phyloP scores from a whole-genome alignment of 2,329 filamentous ascomycete genomes.

The Colletotrichum graminicola region DNA sequence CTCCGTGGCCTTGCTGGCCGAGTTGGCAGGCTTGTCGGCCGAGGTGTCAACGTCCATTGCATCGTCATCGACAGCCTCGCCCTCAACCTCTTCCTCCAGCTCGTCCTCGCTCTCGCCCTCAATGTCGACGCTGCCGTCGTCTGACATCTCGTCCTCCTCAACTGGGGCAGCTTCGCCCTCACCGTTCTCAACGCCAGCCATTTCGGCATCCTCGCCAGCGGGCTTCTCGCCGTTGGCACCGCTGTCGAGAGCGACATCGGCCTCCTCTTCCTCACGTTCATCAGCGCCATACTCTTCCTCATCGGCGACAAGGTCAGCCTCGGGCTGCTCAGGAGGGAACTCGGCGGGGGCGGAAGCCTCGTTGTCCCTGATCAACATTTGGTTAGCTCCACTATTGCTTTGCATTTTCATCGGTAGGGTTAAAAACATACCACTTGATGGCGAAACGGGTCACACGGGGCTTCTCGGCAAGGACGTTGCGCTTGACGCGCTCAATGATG shows the following conservation, averaged over 20 bases:
- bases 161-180: constrained; percentile 59
- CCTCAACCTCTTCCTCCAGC: constrained; percentile 72
- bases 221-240: constrained; percentile 56
- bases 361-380: constrained; percentile 78
- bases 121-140: constrained; percentile 83
- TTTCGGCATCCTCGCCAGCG: constrained; percentile 77
- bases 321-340: constrained; percentile 96
- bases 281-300: constrained; percentile 93
- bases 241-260: constrained; percentile 63
- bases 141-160: constrained; percentile 77
- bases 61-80: constrained; percentile 54
- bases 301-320: constrained; percentile 88
- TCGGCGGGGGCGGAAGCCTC: constrained; percentile 96
- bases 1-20: constrained; percentile 51
- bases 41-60: constrained; percentile 64
- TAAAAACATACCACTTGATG: constrained; percentile 88
- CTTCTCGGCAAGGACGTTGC: constrained; percentile 96
- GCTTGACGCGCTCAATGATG: constrained; percentile 88
- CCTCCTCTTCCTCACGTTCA: constrained; percentile 79
- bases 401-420: background rate
- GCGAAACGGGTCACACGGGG: constrained; percentile 96
- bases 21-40: constrained; percentile 51
- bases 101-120: constrained; percentile 82
- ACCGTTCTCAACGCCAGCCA: constrained; percentile 75
- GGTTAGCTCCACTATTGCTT: constrained; percentile 29